Base-by-base conservation (phyloP, 2,329 filamentous ascomycete species). In the Trichoderma arundinaceum region DNA sequence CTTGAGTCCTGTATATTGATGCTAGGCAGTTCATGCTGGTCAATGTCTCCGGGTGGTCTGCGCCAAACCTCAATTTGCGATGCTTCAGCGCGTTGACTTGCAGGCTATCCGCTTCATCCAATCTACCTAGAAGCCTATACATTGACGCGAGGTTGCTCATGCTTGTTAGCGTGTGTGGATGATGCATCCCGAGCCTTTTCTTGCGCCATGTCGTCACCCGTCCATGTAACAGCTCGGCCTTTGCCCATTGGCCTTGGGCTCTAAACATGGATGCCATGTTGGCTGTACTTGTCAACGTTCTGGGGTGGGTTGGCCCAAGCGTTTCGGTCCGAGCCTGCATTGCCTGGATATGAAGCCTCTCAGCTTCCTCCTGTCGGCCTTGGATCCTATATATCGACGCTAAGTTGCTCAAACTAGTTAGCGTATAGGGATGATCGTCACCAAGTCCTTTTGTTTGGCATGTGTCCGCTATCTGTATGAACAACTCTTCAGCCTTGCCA, bases 311-410 rank as follows among this genome's bases (percentile, higher is more conserved):
- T 19, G 7, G 2, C 1, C 22, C 38, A 4, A n/a, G 4, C 7
- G 7, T 7, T 9, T 1, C 4, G 5, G 2, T 2, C 39, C 44
- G 33, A 19, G 9, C 1, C 7, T 9, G 1, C 2, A 10, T 15
- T 2, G 51, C 44, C 15, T 13, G 0, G 17, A 7, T 1, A 0
- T 32, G 22, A 12, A 43, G n/a, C 0, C 35, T 28, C 17, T 43
- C 17, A 3, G 70, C 68, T 46, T 70, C 44, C 7, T 33, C 15
- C 53, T 33, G 60, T 15, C 15, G 54, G 3, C 62, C 62, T 33
- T 59, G 54, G 6, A 39, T 9, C 5, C 54, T 64, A 3, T 64
- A 58, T 22, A 53, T 66, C 35, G 74, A 68, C 4, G 65, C 65
- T 7, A 66, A 39, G 51, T 68, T 66, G 41, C 44, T 35, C 56